Conservation (phyloP, 306 rosid species). For the Malus orientalis region DNA sequence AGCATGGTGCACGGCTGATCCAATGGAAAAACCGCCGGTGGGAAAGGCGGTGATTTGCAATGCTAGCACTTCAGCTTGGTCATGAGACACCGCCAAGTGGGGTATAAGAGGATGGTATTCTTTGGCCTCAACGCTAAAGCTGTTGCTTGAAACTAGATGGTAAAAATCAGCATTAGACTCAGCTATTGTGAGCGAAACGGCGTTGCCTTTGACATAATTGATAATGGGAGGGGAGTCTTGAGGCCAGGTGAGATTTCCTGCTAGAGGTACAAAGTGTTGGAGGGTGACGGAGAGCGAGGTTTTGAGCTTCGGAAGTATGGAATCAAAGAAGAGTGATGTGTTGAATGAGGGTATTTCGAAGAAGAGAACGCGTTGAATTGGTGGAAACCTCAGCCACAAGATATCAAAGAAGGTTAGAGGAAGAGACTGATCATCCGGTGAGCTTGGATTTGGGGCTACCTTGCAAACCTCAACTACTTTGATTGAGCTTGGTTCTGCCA, state of each 20-base stretch:
- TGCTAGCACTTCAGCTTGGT: constrained; percentile 19
- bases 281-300: constrained; percentile 20
- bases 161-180: constrained; percentile 3
- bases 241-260: constrained; percentile 18
- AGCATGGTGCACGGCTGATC: constrained; percentile 33
- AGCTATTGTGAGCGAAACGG: constrained; percentile 17
- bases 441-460: background rate
- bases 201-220: constrained; percentile 1
- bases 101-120: constrained; percentile 31
- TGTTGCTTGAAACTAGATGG: background rate
- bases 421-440: background rate
- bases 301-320: constrained; percentile 12
- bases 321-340: background rate
- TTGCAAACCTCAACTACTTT: background rate
- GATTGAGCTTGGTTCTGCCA: background rate
- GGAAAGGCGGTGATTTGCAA: constrained; percentile 50
- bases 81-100: constrained; percentile 1
- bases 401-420: constrained; percentile 23
- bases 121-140: background rate
- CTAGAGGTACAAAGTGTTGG: constrained; percentile 9
- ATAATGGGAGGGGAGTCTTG: background rate
- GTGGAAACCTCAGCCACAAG: constrained; percentile 21
- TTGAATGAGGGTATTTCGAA: background rate
- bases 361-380: constrained; percentile 12
- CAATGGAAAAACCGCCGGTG: constrained; percentile 34